Evolutionary conservation across 192 early-diverging fungal species (phyloP), one percentile per base, ranked within the genome.

Genomic region (Chytriomyces confervae): DNA sequence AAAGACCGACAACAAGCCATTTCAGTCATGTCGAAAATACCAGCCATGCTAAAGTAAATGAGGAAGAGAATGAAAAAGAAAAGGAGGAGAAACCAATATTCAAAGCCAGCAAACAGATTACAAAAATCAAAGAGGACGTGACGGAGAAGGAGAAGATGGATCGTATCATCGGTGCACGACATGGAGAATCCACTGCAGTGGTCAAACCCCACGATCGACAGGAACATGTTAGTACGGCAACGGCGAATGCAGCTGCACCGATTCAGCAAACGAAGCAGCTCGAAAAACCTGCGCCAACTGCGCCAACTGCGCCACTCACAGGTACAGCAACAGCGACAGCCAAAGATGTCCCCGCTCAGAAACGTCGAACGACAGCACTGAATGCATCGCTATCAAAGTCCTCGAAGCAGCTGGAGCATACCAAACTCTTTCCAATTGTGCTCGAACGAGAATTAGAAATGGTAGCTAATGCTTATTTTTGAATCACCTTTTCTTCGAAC

Each of bases 371-470:
- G 1, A 57, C 53, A 0, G 16, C 2, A 57, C 3, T 20, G 16
- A 57, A 13, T 20, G 0, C 53, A 20, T 57, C 5, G 53, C 3
- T 57, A 57, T 57, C 53, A 57, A n/a, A 13, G 20, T 20, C 53
- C 2, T n/a, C 20, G 53, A 20, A 57, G 36, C 36, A 36, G 36
- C 36, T 36, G 13, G 53, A 57, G 3, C 53, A 57, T 9, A 68
- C 66, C 36, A 27, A 27, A 47, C 23, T 68, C 16, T 68, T 68
- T 47, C 66, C 66, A n/a, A 46, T n/a, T 9, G 27, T 44, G 20
- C 44, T 68, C 3, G 66, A 68, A 48, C 43, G 47, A 29, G 11
- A 8, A n/a, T 5, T 46, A 46, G 66, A 45, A 68, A 48, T n/a
- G 53, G 53, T 57, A 4, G 13, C 16, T 57, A 20, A 5, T 13